Evolutionary conservation across 306 rosid genomes (phyloP).

Genomic region (Quercus glauca): DNA sequence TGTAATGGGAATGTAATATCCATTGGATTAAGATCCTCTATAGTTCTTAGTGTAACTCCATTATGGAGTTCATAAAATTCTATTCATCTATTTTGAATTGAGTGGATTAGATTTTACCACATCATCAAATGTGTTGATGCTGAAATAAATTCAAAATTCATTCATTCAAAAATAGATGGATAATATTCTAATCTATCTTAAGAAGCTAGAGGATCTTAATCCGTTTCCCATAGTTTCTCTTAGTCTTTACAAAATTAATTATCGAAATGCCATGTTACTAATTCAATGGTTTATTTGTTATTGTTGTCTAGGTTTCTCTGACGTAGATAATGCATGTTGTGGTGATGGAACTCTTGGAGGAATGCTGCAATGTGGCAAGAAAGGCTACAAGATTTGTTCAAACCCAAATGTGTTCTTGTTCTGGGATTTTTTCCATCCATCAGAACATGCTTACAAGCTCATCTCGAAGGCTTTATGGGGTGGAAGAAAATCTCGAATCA

Average conservation of each 20-base stretch:
- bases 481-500: constrained; percentile 12
- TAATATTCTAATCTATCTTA: no score
- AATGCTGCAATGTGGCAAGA: constrained; percentile 30
- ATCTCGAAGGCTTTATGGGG: constrained; percentile 34
- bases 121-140: no score
- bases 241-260: neutral
- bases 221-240: neutral
- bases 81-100: no score
- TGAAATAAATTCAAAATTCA: no score
- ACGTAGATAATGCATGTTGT: constrained; percentile 35
- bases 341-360: constrained; percentile 35
- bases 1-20: no score
- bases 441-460: constrained; percentile 34
- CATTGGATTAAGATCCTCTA: no score
- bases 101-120: no score
- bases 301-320: constrained; percentile 23
- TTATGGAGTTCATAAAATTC: no score
- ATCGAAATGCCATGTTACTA: neutral
- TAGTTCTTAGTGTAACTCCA: no score
- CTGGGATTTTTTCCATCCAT: constrained; percentile 43
- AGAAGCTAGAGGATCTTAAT: no score
- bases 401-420: constrained; percentile 30
- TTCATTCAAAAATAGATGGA: no score
- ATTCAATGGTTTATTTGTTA: neutral
- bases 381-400: constrained; percentile 20